These are phyloP conservation scores for Claviceps sp. DNA, from an alignment of 2,329 filamentous ascomycete species.

Conservation along the genomic window DNA sequence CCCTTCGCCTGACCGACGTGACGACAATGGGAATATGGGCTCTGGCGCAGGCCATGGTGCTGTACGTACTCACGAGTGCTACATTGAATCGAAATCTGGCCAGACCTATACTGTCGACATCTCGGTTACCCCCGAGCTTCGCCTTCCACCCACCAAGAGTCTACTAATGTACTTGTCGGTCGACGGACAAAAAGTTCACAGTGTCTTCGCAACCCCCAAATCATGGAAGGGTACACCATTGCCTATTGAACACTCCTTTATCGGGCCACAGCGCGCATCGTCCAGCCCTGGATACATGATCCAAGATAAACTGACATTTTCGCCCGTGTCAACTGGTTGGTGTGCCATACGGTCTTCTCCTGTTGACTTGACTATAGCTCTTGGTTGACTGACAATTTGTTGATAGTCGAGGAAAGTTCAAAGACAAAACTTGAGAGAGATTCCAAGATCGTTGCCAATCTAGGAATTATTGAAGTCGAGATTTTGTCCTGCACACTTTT, in stretches of 20 bases:
- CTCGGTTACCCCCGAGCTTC: background rate
- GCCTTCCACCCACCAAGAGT: fast-evolving
- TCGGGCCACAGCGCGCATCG: background rate
- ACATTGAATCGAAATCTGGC: slow-evolving; percentile 13
- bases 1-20: background rate
- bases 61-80: slow-evolving; percentile 5
- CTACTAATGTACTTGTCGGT: background rate
- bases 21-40: background rate
- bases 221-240: background rate
- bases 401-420: slow-evolving; percentile 6
- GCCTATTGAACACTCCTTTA: background rate
- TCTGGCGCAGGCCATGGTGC: no score
- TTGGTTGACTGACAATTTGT: background rate
- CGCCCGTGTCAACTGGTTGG: background rate
- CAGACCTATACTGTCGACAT: slow-evolving; percentile 9
- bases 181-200: slow-evolving; percentile 4
- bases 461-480: slow-evolving; percentile 11
- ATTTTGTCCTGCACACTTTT: background rate
- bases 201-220: background rate
- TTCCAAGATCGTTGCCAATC: background rate
- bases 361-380: background rate
- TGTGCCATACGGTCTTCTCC: background rate
- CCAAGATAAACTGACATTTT: background rate
- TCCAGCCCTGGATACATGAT: background rate
- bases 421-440: background rate